These are phyloP conservation scores for Beauveria medogensis DNA, from an alignment of 2,329 filamentous ascomycete species.

Conservation along the genomic window DNA sequence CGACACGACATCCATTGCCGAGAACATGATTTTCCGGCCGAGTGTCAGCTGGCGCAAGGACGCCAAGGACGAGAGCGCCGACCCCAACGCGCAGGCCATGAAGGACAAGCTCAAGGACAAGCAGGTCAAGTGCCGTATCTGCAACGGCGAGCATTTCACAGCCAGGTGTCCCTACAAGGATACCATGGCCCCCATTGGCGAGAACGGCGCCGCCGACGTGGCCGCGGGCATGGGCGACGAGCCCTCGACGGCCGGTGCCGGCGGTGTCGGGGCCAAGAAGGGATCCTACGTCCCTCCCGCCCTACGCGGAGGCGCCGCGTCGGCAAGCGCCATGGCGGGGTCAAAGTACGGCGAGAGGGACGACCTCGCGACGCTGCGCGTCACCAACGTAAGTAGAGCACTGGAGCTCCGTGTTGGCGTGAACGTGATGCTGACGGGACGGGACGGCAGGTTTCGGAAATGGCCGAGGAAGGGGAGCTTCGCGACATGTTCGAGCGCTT, in stretches of 20 bases:
- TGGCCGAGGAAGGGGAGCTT: constrained; percentile 92
- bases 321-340: constrained; percentile 54
- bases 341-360: constrained; percentile 91
- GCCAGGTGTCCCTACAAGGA: constrained; percentile 99
- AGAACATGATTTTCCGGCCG: constrained; percentile 97
- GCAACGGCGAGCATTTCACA: constrained; percentile 97
- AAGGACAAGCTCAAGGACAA: constrained; percentile 91
- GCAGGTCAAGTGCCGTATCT: constrained; percentile 99
- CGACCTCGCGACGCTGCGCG: constrained; percentile 89
- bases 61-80: constrained; percentile 71
- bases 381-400: constrained; percentile 78
- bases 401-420: neutral
- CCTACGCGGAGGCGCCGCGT: constrained; percentile 61
- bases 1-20: constrained; percentile 87
- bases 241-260: constrained; percentile 33
- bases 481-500: constrained; percentile 98
- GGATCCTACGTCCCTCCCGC: constrained; percentile 92
- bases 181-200: constrained; percentile 85
- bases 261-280: constrained; percentile 53
- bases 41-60: constrained; percentile 90
- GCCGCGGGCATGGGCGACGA: constrained; percentile 49
- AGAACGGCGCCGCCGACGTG: constrained; percentile 45
- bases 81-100: constrained; percentile 63
- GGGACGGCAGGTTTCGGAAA: constrained; percentile 69
- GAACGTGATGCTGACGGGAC: constrained; percentile 20